Base-by-base conservation (phyloP, 495 filamentous ascomycete species). In the Chaetomium fimeti region DNA sequence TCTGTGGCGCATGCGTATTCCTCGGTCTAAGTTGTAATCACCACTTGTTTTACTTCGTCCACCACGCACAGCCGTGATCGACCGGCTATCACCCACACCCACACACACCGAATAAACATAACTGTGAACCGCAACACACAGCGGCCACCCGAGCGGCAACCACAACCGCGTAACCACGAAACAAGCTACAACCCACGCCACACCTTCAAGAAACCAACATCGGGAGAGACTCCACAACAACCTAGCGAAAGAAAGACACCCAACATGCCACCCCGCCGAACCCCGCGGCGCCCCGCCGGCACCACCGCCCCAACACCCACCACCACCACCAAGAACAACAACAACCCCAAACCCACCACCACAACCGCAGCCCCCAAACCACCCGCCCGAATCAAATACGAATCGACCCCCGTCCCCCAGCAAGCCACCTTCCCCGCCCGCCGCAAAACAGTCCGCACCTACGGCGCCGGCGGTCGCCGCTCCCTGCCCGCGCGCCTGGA, bases 401-500 rank as follows among this genome's bases (percentile, higher is more conserved):
- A 70, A 67, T 63, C 72, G 1, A 55, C 70, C 11, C 74, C 76
- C 5, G 74, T 75, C 24, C 72, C 73, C 9, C 69, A 77, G 38
- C 82, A 84, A 59, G 43, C 70, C 13, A 57, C 67, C 15, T 81
- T 84, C 56, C 71, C 80, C 0, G 52, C 68, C 18, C 73, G 73
- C 28, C 71, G 66, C n/a, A 70, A 67, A 22, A 57, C 69, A 0
- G 66, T 77, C 52, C 77, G 66, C 60, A 81, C 73, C 0, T 83
- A 82, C 25, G 57, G 56, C 69, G 76, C 82, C 25, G 57, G 56
- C 69, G 76, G 78, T 3, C 71, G 71, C 54, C 66, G 69, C 11
- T 57, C 69, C 20, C 60, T 72, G 18, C 63, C 78, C 11, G 59
- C 71, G 3, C 20, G 20, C 9, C 13, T 60, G 48, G 32, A 40